These are phyloP conservation scores for Benincasa hispida DNA, from an alignment of 306 rosid genomes.

Conservation along the genomic window DNA sequence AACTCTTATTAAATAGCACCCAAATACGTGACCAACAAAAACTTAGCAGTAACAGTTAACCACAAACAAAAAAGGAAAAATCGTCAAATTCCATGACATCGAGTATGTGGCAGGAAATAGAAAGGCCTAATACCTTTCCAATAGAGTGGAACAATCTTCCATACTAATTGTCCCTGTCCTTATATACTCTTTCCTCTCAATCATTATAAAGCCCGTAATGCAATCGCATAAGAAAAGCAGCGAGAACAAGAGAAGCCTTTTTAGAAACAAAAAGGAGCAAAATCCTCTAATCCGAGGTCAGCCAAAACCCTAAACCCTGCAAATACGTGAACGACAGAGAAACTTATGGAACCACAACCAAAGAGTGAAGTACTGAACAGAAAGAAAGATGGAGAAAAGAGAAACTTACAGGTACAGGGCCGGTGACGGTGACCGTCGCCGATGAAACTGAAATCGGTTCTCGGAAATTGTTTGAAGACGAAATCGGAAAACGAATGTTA, in stretches of 20 bases:
- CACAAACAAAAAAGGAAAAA: neutral
- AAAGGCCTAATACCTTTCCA: slow-evolving; percentile 29
- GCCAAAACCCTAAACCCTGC: neutral
- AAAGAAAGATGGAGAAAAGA: neutral
- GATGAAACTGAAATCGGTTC: neutral
- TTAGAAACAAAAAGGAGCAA: no score
- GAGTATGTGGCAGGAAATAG: neutral
- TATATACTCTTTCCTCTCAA: slow-evolving; percentile 17
- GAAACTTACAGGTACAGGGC: neutral
- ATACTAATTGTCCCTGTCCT: slow-evolving; percentile 31
- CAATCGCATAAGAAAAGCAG: no score
- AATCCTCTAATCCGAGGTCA: no score
- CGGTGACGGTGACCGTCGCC: neutral
- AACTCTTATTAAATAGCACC: neutral
- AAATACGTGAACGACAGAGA: neutral
- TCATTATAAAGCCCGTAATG: slow-evolving; percentile 19
- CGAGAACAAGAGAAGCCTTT: no score
- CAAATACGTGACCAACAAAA: neutral
- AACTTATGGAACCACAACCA: neutral
- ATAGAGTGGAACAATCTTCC: slow-evolving; percentile 32
- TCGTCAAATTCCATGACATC: neutral
- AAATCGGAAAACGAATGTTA: neutral
- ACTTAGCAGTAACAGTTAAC: neutral
- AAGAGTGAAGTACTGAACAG: neutral
- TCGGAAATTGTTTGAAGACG: neutral